Conservation (phyloP, 2,329 filamentous ascomycete species). For the Ophiostoma quercus region DNA sequence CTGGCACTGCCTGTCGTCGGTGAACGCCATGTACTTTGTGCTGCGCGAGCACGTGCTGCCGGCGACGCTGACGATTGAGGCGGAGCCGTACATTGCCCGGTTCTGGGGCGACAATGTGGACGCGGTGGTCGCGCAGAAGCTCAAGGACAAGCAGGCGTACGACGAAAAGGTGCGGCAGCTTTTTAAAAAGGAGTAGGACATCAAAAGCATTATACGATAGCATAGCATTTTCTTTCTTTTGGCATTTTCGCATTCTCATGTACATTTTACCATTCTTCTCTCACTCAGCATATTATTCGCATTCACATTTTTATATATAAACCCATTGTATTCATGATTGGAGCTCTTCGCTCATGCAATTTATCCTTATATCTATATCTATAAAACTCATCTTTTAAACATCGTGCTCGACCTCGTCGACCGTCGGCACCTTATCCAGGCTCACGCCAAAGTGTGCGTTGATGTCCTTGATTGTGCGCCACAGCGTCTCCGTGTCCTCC, state of each 20-base stretch:
- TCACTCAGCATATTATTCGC: neutral
- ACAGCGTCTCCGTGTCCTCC: constrained; percentile 39
- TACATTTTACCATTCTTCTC: neutral
- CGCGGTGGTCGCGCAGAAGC: constrained; percentile 12
- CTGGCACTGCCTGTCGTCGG: constrained; percentile 16
- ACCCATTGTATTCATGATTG: neutral
- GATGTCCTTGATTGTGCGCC: constrained; percentile 29
- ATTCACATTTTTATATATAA: neutral
- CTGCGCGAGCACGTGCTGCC: constrained; percentile 11
- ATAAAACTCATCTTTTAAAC: constrained; percentile 29
- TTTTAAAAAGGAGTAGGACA: neutral
- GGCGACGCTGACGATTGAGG: constrained; percentile 2
- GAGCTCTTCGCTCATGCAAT: constrained; percentile 8
- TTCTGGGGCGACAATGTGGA: constrained; percentile 15
- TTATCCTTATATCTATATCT: neutral
- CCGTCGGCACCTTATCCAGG: constrained; percentile 30
- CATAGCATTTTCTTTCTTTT: neutral
- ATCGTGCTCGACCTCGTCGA: constrained; percentile 32
- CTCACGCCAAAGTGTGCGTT: constrained; percentile 28
- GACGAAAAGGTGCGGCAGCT: constrained; percentile 5
- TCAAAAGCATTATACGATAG: constrained; percentile 3
- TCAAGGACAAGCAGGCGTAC: constrained; percentile 1
- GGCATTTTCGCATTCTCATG: neutral
- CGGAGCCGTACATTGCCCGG: constrained; percentile 8
- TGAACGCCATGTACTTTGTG: constrained; percentile 17